Conservation (phyloP, 2,329 filamentous ascomycete species). For the Zymoseptoria ardabiliae region DNA sequence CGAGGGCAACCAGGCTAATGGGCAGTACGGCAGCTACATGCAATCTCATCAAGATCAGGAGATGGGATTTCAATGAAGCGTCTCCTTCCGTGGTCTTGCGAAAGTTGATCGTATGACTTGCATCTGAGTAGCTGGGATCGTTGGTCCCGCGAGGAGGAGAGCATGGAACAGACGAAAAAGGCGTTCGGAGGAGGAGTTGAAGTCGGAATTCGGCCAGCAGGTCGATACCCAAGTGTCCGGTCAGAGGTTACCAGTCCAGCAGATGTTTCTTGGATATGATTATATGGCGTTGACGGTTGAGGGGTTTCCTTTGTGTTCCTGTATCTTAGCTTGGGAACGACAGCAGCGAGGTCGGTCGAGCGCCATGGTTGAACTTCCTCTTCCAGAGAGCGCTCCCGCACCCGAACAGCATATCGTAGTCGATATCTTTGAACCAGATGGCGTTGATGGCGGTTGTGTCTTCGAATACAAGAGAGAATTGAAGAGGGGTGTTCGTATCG, state of each 20-base stretch:
- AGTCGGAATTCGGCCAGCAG: neutral
- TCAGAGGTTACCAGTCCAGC: neutral
- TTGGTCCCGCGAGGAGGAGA: neutral
- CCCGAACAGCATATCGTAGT: neutral
- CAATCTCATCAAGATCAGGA: neutral
- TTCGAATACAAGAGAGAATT: neutral
- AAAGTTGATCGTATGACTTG: too few relatives aligned
- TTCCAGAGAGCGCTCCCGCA: neutral
- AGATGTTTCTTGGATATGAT: neutral
- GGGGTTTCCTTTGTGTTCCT: neutral
- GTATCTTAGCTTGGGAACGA: neutral
- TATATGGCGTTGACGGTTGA: neutral
- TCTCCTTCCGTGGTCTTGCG: too few relatives aligned
- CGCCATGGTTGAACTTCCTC: neutral
- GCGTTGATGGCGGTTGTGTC: neutral
- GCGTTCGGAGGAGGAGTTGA: neutral
- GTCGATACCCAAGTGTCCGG: neutral
- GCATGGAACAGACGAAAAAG: neutral
- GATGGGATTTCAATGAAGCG: neutral
- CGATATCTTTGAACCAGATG: neutral
- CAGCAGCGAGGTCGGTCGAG: neutral
- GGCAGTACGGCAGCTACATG: neutral
- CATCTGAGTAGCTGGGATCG: too few relatives aligned
- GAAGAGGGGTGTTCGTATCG: neutral
- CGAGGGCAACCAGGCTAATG: neutral